Evolutionary conservation across 345 rosid genomes (phyloP).

Genomic region (Eucalyptus cladocalyx): DNA sequence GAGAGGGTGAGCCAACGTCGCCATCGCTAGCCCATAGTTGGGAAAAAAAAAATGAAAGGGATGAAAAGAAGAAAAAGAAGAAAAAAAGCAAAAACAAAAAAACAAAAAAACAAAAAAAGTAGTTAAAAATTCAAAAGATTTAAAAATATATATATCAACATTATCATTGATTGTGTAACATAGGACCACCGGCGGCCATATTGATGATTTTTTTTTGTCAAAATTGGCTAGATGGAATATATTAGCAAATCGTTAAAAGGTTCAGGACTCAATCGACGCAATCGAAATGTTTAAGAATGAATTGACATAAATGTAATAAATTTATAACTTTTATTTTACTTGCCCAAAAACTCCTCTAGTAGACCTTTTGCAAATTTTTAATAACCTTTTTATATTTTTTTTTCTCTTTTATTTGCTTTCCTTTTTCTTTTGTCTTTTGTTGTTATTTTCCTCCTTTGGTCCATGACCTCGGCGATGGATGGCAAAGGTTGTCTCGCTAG

Average conservation of each 20-base stretch:
- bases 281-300: too few relatives aligned
- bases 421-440: neutral
- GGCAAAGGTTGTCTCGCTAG: neutral
- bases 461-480: neutral
- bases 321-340: neutral
- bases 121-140: too few relatives aligned
- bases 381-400: too few relatives aligned
- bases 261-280: neutral
- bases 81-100: too few relatives aligned
- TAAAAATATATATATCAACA: too few relatives aligned
- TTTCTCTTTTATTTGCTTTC: neutral
- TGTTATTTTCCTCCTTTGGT: neutral
- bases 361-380: neutral
- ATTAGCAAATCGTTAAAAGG: too few relatives aligned
- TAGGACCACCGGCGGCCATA: accelerated
- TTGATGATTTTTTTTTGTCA: neutral
- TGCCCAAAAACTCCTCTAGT: neutral
- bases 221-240: neutral
- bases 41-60: too few relatives aligned
- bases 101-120: too few relatives aligned
- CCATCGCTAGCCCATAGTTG: neutral
- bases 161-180: too few relatives aligned
- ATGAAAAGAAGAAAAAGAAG: neutral
- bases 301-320: neutral
- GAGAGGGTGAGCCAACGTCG: too few relatives aligned